phyloP scores from a whole-genome alignment of 2,329 filamentous ascomycete genomes.

The Fusarium sp. region DNA sequence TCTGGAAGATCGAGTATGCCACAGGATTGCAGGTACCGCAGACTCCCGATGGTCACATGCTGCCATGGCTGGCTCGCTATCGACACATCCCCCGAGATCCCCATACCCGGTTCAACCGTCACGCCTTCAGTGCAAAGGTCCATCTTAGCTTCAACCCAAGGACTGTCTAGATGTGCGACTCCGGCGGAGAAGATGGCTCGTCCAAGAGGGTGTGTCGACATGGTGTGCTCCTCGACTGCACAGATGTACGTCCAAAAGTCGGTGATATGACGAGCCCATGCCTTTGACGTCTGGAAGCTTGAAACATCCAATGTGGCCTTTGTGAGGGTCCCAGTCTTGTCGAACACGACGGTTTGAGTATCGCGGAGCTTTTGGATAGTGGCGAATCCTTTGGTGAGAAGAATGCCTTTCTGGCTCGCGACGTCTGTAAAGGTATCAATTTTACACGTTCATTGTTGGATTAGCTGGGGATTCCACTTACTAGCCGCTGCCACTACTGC shows the following conservation, averaged over 20 bases:
- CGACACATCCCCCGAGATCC: not conserved
- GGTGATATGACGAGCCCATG: not conserved
- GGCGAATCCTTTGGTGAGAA: not conserved
- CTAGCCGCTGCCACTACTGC: conserved; percentile 2
- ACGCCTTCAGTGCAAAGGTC: not conserved
- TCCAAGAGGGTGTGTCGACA: conserved; percentile 3
- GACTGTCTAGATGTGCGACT: not conserved
- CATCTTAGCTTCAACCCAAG: not conserved
- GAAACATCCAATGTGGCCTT: conserved; percentile 2
- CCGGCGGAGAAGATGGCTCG: conserved; percentile 9
- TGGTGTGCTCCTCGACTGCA: not conserved
- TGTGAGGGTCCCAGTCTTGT: conserved; percentile 17
- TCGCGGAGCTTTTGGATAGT: conserved; percentile 4
- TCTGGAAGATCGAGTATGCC: not conserved
- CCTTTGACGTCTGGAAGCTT: not conserved
- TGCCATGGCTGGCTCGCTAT: not conserved
- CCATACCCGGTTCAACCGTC: not conserved
- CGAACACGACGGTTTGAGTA: conserved; percentile 1
- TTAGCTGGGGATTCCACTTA: not conserved
- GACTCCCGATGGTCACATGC: conserved; percentile 7
- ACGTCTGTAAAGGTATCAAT: not conserved
- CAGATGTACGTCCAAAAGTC: conserved; percentile 8
- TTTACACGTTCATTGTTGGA: too few species aligned
- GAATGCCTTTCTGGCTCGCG: conserved; percentile 7
- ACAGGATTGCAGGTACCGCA: not conserved